phyloP scores from a whole-genome alignment of 1,284 basidiomycete species.

The Pascua sp. region DNA sequence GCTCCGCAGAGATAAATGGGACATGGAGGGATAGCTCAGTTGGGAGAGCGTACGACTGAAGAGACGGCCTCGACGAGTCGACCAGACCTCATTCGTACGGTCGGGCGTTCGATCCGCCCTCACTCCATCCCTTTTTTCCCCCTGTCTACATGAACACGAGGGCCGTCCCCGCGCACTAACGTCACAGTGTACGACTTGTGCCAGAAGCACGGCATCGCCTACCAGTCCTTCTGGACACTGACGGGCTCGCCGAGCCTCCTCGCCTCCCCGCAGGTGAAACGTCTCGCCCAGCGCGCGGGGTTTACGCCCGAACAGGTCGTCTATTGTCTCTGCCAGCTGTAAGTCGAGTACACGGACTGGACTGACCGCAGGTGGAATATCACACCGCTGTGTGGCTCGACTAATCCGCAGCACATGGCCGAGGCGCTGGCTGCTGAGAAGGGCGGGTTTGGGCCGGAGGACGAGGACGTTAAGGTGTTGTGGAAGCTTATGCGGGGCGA shows the following conservation, averaged over 20 bases:
- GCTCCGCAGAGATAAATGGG: no score
- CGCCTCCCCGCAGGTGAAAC: slow-evolving; percentile 51
- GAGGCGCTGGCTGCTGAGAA: slow-evolving; percentile 58
- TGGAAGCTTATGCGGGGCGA: slow-evolving; percentile 23
- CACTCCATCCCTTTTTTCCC: no score
- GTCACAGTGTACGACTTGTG: slow-evolving; percentile 38
- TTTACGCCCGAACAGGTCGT: slow-evolving; percentile 64
- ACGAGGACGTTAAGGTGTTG: slow-evolving; percentile 21
- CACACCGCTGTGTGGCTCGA: slow-evolving; percentile 40
- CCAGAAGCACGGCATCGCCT: slow-evolving; percentile 58
- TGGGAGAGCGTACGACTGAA: no score
- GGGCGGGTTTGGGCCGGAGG: slow-evolving; percentile 49
- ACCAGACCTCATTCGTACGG: no score
- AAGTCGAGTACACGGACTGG: slow-evolving; percentile 4
- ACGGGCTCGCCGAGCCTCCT: slow-evolving; percentile 67
- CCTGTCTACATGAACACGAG: no score
- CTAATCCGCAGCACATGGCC: slow-evolving; percentile 57
- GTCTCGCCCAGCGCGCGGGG: slow-evolving; percentile 53
- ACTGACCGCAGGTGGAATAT: slow-evolving; percentile 37
- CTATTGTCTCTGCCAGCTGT: slow-evolving; percentile 62
- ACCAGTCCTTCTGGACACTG: slow-evolving; percentile 85
- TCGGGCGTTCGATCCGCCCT: no score
- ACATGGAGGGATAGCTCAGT: no score
- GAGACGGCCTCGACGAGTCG: no score
- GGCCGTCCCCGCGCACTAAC: background rate